These are phyloP conservation scores for Apophysomyces sp. DNA, from an alignment of 371 early-diverging fungal genomes.

Conservation along the genomic window DNA sequence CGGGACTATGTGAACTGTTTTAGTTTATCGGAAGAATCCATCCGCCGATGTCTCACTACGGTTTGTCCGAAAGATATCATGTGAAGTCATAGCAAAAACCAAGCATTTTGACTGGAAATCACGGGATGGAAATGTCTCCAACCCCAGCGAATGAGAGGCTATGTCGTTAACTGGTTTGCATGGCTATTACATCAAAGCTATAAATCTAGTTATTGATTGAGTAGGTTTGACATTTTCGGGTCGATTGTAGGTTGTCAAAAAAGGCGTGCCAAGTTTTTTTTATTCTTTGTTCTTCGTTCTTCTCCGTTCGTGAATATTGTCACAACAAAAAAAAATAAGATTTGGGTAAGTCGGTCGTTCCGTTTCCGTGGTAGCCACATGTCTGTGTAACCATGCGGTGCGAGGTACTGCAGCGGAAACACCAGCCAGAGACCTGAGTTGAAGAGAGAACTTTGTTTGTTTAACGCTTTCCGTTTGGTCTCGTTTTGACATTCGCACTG, in stretches of 20 bases:
- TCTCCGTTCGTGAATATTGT: not conserved
- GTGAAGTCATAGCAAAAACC: not conserved
- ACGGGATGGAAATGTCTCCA: not conserved
- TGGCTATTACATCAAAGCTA: not conserved
- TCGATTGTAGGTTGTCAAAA: not conserved
- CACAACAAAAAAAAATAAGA: not conserved
- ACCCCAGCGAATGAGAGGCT: not conserved
- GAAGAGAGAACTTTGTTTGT: not conserved
- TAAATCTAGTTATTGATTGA: not conserved
- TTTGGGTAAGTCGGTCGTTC: not conserved
- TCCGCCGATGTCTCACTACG: not conserved
- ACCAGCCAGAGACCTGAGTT: slow-evolving; percentile 4
- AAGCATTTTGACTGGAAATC: not conserved
- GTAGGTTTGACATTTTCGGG: not conserved
- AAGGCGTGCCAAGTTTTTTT: not conserved
- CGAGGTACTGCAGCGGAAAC: slow-evolving; percentile 4
- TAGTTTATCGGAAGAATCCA: not conserved
- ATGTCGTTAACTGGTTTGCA: not conserved
- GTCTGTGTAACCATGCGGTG: slow-evolving; percentile 16
- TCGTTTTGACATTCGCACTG: slow-evolving; percentile 5
- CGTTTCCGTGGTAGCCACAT: slow-evolving; percentile 5
- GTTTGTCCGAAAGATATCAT: not conserved
- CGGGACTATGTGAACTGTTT: not conserved
- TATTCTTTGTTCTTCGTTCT: not conserved
- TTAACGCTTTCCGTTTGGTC: not conserved